Conservation (phyloP, 2,329 filamentous ascomycete genomes). For the Verticillium klebahnii region DNA sequence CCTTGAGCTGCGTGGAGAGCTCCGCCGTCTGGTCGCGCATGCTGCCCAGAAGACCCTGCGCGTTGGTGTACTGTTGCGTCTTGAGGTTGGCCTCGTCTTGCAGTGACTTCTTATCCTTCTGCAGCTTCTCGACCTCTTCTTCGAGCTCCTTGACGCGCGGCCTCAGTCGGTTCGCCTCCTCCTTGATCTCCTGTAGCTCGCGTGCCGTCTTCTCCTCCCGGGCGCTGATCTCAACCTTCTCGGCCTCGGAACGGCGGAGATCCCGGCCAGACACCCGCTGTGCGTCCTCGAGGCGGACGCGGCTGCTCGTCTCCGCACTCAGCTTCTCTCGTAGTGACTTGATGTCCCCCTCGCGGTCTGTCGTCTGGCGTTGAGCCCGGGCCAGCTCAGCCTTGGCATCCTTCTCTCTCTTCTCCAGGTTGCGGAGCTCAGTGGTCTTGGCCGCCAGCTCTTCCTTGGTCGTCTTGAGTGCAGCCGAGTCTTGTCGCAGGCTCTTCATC, state of each 20-base stretch:
- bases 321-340: slow-evolving; percentile 75
- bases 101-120: slow-evolving; percentile 61
- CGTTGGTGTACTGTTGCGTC: slow-evolving; percentile 77
- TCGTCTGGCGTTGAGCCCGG: slow-evolving; percentile 62
- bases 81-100: slow-evolving; percentile 82
- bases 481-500: slow-evolving; percentile 70
- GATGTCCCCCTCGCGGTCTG: slow-evolving; percentile 74
- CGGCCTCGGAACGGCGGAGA: slow-evolving; percentile 69
- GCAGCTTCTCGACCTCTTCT: slow-evolving; percentile 64
- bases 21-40: slow-evolving; percentile 93
- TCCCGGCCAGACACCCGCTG: slow-evolving; percentile 71
- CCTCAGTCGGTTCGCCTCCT: slow-evolving; percentile 66
- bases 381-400: slow-evolving; percentile 73
- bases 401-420: slow-evolving; percentile 77
- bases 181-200: slow-evolving; percentile 67
- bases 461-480: slow-evolving; percentile 69
- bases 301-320: slow-evolving; percentile 65
- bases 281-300: slow-evolving; percentile 73
- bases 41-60: slow-evolving; percentile 79
- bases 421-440: slow-evolving; percentile 58
- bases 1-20: slow-evolving; percentile 85
- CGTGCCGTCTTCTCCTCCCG: slow-evolving; percentile 65
- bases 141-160: slow-evolving; percentile 64
- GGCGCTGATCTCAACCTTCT: slow-evolving; percentile 73
- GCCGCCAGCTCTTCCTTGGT: slow-evolving; percentile 68